Conservation (phyloP, 2,329 filamentous ascomycete genomes). For the Neofusicoccum sp. region DNA sequence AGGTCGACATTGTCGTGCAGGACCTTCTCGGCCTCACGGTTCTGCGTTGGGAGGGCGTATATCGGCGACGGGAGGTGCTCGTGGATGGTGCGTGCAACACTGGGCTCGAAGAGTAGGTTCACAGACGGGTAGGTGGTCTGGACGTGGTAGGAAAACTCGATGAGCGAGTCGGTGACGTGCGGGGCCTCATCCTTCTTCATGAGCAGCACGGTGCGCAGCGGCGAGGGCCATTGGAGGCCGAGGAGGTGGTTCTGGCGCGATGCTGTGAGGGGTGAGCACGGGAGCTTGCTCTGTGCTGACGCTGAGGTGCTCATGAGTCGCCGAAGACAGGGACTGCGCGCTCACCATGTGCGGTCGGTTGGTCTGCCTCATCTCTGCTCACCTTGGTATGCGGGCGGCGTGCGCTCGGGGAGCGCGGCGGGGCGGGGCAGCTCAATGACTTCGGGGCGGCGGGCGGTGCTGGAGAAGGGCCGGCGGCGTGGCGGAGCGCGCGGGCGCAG, state of each 20-base stretch:
- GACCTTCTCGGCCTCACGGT: slow-evolving; percentile 16
- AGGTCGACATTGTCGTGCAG: slow-evolving; percentile 82
- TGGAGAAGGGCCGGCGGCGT: slow-evolving; percentile 31
- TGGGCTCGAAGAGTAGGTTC: slow-evolving; percentile 80
- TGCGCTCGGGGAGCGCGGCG: slow-evolving; percentile 38
- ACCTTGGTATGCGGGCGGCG: slow-evolving; percentile 34
- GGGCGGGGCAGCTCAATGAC: slow-evolving; percentile 29
- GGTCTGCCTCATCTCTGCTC: slow-evolving; percentile 16
- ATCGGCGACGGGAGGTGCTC: slow-evolving; percentile 68
- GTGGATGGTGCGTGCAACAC: slow-evolving; percentile 73
- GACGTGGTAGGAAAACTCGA: slow-evolving; percentile 69
- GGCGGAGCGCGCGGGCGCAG: not conserved
- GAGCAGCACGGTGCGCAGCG: slow-evolving; percentile 69
- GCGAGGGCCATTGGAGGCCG: slow-evolving; percentile 67
- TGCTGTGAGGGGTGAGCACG: slow-evolving; percentile 43
- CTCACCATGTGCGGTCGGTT: slow-evolving; percentile 10
- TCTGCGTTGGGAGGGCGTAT: slow-evolving; percentile 44
- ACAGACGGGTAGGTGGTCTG: slow-evolving; percentile 77
- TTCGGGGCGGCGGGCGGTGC: slow-evolving; percentile 27
- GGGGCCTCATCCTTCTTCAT: slow-evolving; percentile 67
- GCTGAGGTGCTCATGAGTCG: not conserved
- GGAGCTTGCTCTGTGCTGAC: not conserved
- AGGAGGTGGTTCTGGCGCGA: slow-evolving; percentile 62
- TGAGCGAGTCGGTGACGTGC: slow-evolving; percentile 57
- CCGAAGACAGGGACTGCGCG: not conserved